Evolutionary conservation across 495 filamentous ascomycete species (phyloP).

Genomic region (Aspergillus conjunctus): DNA sequence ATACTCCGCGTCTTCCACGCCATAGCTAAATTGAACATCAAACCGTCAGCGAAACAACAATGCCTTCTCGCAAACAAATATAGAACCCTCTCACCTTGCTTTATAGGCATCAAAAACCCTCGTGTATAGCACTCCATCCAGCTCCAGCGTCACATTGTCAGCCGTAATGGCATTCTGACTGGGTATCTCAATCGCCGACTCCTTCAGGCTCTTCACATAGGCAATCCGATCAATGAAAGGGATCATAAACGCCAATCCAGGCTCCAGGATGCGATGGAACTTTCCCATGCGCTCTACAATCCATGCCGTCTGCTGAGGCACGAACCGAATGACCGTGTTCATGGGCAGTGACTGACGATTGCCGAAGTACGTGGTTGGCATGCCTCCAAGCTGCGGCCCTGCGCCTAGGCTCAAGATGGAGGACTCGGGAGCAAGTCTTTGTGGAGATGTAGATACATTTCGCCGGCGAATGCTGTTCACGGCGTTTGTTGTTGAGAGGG

Average conservation of each 20-base stretch:
- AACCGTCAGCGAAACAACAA: slow-evolving; percentile 14
- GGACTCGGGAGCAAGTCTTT: slow-evolving; percentile 39
- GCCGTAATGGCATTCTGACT: slow-evolving; percentile 96
- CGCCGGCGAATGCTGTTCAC: slow-evolving; percentile 35
- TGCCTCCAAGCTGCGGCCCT: slow-evolving; percentile 23
- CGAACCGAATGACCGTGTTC: slow-evolving; percentile 95
- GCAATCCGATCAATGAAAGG: slow-evolving; percentile 95
- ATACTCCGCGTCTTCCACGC: slow-evolving; percentile 98
- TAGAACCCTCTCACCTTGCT: slow-evolving; percentile 65
- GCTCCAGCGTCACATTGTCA: slow-evolving; percentile 95
- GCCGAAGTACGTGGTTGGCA: slow-evolving; percentile 57
- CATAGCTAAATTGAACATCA: slow-evolving; percentile 64
- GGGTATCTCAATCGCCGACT: slow-evolving; percentile 93
- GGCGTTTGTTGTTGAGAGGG: slow-evolving; percentile 26
- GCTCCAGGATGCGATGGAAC: slow-evolving; percentile 88
- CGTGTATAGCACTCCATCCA: slow-evolving; percentile 94
- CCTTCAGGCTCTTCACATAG: slow-evolving; percentile 97
- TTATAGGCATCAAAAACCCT: slow-evolving; percentile 97
- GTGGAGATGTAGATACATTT: slow-evolving; percentile 39
- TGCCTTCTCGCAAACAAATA: slow-evolving; percentile 11
- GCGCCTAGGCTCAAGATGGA: slow-evolving; percentile 28
- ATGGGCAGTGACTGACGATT: slow-evolving; percentile 70
- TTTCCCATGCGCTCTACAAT: slow-evolving; percentile 99
- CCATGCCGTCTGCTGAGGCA: slow-evolving; percentile 99
- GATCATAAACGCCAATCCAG: slow-evolving; percentile 84